phyloP scores from a whole-genome alignment of 768 basidiomycete genomes.

The Clitopilus passeckerianus region DNA sequence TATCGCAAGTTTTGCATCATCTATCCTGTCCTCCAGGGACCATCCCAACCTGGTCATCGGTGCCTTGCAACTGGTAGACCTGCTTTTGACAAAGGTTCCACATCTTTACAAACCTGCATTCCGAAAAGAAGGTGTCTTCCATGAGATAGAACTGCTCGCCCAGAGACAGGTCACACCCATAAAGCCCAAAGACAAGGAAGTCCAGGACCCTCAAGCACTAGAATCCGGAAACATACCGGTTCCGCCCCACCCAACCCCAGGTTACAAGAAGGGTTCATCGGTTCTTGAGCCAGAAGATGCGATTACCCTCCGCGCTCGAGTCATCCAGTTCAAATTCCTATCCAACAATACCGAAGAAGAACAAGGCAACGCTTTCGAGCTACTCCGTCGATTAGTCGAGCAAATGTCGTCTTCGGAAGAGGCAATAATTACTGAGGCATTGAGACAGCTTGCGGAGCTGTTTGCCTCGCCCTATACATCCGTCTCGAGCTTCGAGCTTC shows the following conservation, averaged over 20 bases:
- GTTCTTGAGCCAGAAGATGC: slow-evolving; percentile 84
- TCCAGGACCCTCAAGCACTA: slow-evolving; percentile 30
- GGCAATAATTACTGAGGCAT: slow-evolving; percentile 51
- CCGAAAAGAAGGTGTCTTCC: slow-evolving; percentile 92
- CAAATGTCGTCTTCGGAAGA: slow-evolving; percentile 63
- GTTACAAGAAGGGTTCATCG: slow-evolving; percentile 65
- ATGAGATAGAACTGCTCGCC: slow-evolving; percentile 84
- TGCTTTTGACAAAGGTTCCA: slow-evolving; percentile 81
- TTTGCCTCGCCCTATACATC: slow-evolving; percentile 74
- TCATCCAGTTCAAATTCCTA: slow-evolving; percentile 82
- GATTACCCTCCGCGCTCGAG: slow-evolving; percentile 86
- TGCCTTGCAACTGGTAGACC: slow-evolving; percentile 89
- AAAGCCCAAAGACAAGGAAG: slow-evolving; percentile 41
- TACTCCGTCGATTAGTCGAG: slow-evolving; percentile 60
- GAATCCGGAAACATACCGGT: slow-evolving; percentile 32
- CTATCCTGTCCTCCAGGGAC: slow-evolving; percentile 89
- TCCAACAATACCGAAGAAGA: slow-evolving; percentile 49
- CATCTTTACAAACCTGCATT: slow-evolving; percentile 84
- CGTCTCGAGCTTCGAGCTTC: slow-evolving; percentile 91
- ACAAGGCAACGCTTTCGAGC: slow-evolving; percentile 58
- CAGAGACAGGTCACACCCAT: slow-evolving; percentile 52
- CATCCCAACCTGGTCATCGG: slow-evolving; percentile 82
- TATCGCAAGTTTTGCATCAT: slow-evolving; percentile 91
- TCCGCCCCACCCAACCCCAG: slow-evolving; percentile 48
- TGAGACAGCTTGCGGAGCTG: slow-evolving; percentile 74